Evolutionary conservation across 352 stramenopile species (phyloP).

Genomic region (Phytopythium ostracodes): DNA sequence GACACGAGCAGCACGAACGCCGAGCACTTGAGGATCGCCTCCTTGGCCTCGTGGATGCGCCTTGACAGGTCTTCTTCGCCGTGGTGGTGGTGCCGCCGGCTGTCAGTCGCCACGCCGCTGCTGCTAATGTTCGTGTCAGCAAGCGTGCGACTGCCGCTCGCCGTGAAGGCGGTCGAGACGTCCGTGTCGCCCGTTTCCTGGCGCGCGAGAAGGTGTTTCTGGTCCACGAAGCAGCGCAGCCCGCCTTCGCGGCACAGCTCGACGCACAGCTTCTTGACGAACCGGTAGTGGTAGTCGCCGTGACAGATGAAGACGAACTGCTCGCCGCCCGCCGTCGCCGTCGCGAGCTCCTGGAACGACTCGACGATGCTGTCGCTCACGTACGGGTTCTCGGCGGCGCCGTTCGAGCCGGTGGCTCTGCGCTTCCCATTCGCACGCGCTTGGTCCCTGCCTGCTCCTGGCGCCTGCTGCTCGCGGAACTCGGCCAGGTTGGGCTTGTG

Average conservation of each 20-base stretch:
- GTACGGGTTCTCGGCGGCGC: slow-evolving; percentile 13
- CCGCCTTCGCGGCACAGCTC: slow-evolving; percentile 64
- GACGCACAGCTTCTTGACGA: slow-evolving; percentile 66
- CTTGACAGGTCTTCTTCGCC: slow-evolving; percentile 53
- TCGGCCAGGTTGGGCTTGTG: slow-evolving; percentile 29
- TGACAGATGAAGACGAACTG: slow-evolving; percentile 87
- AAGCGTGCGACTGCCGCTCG: background rate
- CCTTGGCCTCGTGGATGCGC: slow-evolving; percentile 76
- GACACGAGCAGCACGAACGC: slow-evolving; percentile 71
- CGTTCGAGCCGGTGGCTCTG: background rate
- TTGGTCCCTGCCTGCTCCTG: no score
- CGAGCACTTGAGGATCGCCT: slow-evolving; percentile 80
- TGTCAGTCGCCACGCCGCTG: background rate
- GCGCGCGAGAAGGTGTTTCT: slow-evolving; percentile 21
- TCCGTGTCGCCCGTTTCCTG: slow-evolving; percentile 5
- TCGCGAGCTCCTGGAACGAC: slow-evolving; percentile 47
- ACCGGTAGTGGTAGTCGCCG: slow-evolving; percentile 64
- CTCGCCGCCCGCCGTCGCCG: slow-evolving; percentile 45
- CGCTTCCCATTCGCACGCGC: slow-evolving; percentile 11
- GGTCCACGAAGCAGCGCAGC: slow-evolving; percentile 68
- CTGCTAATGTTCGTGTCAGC: background rate
- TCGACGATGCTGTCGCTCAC: slow-evolving; percentile 56
- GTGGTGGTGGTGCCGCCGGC: slow-evolving; percentile 1
- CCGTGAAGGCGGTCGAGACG: background rate
- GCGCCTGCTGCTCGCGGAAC: background rate